Base-by-base conservation (phyloP, 371 early-diverging fungal species). In the Actinomortierella ambigua region DNA sequence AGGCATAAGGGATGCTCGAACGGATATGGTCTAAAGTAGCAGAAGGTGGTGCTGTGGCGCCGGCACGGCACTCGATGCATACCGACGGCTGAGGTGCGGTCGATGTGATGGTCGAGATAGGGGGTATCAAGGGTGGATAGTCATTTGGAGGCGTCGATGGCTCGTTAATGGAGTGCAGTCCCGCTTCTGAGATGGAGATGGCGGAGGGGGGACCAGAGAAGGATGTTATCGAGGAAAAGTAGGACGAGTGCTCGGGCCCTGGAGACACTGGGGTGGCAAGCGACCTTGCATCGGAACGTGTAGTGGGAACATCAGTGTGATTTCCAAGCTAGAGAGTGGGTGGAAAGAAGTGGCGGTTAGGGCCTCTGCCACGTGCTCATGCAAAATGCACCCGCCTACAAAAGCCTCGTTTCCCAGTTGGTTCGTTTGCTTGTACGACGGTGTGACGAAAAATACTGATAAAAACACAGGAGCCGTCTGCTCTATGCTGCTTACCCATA, bases 11-110 rank as follows among this genome's bases (percentile, higher is more conserved):
- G 24, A 73, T 57, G n/a, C 63, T 66, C 42, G 50, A 51, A 46
- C 42, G 55, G 57, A 73, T 66, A 17, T 63, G 29, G 18, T 73
- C 73, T 17, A 86, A 57, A 0, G 77, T 80, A 13, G 84, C 79
- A 0, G 81, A 77, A 1, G 78, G 57, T 0, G 87, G 84, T 65
- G 81, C 81, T 42, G 85, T 87, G 2, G 84, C 81, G 0, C 83
- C 57, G 42, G 86, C 83, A 47, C 85, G 86, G 28, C 83, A 66
- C 59, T 88, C 87, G 23, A 88, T 77, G 42, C 88, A 88, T 18
- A 88, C 79, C 1, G 86, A 82, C 42, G 86, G 83, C 26, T 75
- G 77, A 49, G 34, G 34, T 34, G 34, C 83, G 75, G 20, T 79
- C 80, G 57, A 82, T 81, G 43, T 69, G 65, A 50, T 78, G 22